Evolutionary conservation across 371 early-diverging fungal genomes (phyloP), one percentile per base, ranked within the genome.

Genomic region (Umbelopsis sp.): DNA sequence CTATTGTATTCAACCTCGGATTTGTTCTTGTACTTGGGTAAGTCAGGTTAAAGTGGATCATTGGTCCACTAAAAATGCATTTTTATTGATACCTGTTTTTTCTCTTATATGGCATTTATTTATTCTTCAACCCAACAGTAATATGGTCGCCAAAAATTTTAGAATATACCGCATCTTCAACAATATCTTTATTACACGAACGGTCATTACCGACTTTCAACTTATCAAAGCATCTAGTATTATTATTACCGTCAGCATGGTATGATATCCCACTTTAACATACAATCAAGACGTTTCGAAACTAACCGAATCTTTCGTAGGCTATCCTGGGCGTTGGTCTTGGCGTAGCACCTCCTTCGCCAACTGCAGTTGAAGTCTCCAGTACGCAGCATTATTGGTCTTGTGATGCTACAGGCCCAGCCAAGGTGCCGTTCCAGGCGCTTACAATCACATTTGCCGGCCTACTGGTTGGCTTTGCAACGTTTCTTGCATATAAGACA

Each of bases 121-220:
- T 7, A 14, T 18, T 44, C 16, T 48, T 35, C 14, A 16, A n/a
- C 16, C 29, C 5, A 20, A 48, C 69, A 81, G 88, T 69, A 87
- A 87, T 51, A 82, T 87, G 80, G 86, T 87, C 44, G 86, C 88
- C 48, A 87, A 87, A 64, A 87, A 87, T 67, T 87, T 86, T 70
- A 78, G 88, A 7, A 81, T 87, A 11, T 87, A 87, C 69, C 76
- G 85, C 29, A 87, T 87, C 29, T 87, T 86, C 64, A 82, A 87
- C 68, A 87, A 87, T 44, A 85, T 87, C 9, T 86, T 85, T 66
- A 85, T 87, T 51, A 84, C 84, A 12, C 79, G 86, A 24, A 84
- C 83, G 4, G 83, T 86, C 63, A 87, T 87, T 65, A 84, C 83
- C 41, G 88, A 87, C 65, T 45, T 71, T 3, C 86, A 86, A 63